phyloP scores from a whole-genome alignment of 2,329 filamentous ascomycete species.

The Chaetomium globosum region DNA sequence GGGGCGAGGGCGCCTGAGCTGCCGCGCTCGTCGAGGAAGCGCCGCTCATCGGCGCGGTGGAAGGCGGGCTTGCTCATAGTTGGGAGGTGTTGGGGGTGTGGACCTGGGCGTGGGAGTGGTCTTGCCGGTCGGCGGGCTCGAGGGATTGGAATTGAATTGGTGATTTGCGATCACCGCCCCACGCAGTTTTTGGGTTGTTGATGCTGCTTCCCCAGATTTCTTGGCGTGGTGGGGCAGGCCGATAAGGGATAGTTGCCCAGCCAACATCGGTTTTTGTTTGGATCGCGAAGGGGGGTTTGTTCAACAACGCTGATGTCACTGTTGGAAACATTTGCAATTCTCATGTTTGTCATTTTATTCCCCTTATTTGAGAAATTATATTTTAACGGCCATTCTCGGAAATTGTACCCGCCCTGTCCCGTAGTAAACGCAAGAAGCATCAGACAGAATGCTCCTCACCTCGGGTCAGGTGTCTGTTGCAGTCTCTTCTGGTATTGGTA shows the following conservation, averaged over 20 bases:
- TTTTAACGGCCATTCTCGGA: neutral
- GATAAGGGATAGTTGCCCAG: constrained; percentile 40
- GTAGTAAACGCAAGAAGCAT: neutral
- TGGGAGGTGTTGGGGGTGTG: constrained; percentile 2
- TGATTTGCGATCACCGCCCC: neutral
- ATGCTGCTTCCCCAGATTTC: neutral
- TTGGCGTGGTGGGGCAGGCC: constrained; percentile 5
- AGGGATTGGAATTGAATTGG: neutral
- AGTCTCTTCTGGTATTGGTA: constrained; percentile 66
- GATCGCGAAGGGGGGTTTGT: constrained; percentile 11
- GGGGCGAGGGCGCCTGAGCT: constrained; percentile 74
- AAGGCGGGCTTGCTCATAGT: constrained; percentile 48
- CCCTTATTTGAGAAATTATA: neutral
- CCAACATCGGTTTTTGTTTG: constrained; percentile 20
- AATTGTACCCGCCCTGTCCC: neutral
- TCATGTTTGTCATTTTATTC: neutral
- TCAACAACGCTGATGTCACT: constrained; percentile 6
- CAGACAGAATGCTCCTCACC: constrained; percentile 59
- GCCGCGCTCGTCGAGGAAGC: constrained; percentile 88
- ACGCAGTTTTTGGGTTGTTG: constrained; percentile 15
- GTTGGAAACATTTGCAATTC: neutral
- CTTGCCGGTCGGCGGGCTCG: neutral
- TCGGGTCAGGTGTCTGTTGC: constrained; percentile 71
- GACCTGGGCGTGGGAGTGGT: constrained; percentile 25
- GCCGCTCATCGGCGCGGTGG: constrained; percentile 77